Percentiles rank a stretch among this genome's conserved stretches.
These are phyloP conservation scores for Xerophyta viscosa DNA, from an alignment of 106 monocot species.

Conservation along the genomic window DNA sequence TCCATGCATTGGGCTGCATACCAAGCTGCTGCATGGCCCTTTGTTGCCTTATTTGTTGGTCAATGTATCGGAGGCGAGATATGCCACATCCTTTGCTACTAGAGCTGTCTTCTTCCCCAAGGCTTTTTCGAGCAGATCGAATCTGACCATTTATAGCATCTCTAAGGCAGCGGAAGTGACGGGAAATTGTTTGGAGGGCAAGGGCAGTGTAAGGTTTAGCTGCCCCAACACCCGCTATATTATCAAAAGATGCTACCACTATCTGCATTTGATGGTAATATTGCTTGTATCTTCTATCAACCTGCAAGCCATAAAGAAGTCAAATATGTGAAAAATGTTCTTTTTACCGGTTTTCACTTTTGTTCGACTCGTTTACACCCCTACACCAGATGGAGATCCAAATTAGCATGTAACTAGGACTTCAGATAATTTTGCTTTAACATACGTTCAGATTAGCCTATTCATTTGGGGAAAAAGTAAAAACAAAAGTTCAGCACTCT, in stretches of 20 bases:
- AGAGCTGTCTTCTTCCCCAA: slow-evolving; percentile 59
- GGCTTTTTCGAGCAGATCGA: slow-evolving; percentile 28
- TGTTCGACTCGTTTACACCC: too few species aligned
- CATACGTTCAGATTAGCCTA: too few species aligned
- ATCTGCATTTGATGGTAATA: slow-evolving; percentile 87
- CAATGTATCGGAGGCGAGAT: slow-evolving; percentile 67
- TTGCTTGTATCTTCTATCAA: slow-evolving; percentile 79
- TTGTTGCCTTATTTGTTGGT: slow-evolving; percentile 78
- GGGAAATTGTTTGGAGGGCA: slow-evolving; percentile 82
- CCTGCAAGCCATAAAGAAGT: slow-evolving; percentile 22
- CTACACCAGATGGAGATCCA: too few species aligned
- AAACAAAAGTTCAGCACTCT: too few species aligned
- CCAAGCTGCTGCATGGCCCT: slow-evolving; percentile 68
- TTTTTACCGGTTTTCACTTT: too few species aligned
- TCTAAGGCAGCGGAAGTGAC: slow-evolving; percentile 72
- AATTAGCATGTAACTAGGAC: too few species aligned
- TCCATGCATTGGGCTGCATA: slow-evolving; percentile 77
- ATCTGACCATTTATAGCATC: slow-evolving; percentile 83
- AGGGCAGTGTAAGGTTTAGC: slow-evolving; percentile 80
- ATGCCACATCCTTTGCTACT: slow-evolving; percentile 29
- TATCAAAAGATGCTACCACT: slow-evolving; percentile 72
- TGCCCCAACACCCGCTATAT: slow-evolving; percentile 45
- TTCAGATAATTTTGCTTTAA: too few species aligned
- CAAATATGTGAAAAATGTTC: background rate
- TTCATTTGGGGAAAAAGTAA: too few species aligned